Evolutionary conservation across 306 rosid species (phyloP), one percentile per base, ranked within the genome.

Genomic region (Lathyrus oleraceus): DNA sequence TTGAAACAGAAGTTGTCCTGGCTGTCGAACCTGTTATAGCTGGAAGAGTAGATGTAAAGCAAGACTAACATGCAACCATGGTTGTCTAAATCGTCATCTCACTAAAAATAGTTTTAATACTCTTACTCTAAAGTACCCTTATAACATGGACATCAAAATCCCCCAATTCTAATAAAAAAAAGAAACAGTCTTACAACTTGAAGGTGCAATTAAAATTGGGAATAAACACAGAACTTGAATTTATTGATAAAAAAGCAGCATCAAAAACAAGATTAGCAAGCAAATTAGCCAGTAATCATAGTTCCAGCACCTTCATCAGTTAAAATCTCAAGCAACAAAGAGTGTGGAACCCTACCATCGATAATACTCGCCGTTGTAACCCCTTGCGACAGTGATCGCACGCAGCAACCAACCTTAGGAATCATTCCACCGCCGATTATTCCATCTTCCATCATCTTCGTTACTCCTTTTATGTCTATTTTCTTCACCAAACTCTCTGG

Each of bases 301-400:
- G 97, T 94, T 48, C 96, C 97, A n/a, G 95, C 92, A 15, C 98
- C 97, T 79, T 85, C 84, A 74, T 94, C 96, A 5, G 97, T 94
- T 85, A 94, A 75, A 80, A 94, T 77, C 86, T 90, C 98, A 2
- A 90, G 86, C 28, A 93, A 72, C 76, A 93, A 76, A 7, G 98
- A 93, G 51, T 93, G 97, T 0, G 96, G 89, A 40, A 84, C 75
- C 39, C 97, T 72, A 6, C 97, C 98, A 61, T 93, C 97, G 1
- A 93, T 86, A 60, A 93, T 90, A 30, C 98, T 93, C 0, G 98
- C 88, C 0, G 98, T 93, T 65, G 61, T 87, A 10, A 88, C 96
- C 0, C 98, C 98, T 73, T 93, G 98, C 0, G 98, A 86, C 0
- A 88, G 78, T 1, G 98, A 90, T 38, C 94, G 61, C 1, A 90